Percentiles rank a stretch among this genome's conserved stretches.
Conservation (phyloP, 2,329 filamentous ascomycete species). For the Colletotrichum orbiculare region DNA sequence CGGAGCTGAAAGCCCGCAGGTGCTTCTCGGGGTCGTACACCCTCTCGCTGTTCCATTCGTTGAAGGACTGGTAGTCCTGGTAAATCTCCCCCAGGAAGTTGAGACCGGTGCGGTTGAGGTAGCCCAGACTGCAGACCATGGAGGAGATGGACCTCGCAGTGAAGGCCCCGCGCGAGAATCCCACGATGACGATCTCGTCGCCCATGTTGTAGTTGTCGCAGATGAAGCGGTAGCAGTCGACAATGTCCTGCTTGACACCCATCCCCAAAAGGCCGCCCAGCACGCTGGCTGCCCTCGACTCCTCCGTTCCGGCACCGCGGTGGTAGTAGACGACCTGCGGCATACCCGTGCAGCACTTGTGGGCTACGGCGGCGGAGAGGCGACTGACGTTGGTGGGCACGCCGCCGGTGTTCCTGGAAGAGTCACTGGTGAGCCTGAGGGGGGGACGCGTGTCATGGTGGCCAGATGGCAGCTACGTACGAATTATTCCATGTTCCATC, state of each 20-base stretch:
- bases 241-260: slow-evolving; percentile 44
- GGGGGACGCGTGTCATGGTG: too few species aligned
- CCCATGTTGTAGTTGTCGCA: slow-evolving; percentile 48
- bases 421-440: not conserved
- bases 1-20: not conserved
- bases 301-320: slow-evolving; percentile 46
- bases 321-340: slow-evolving; percentile 52
- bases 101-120: slow-evolving; percentile 33
- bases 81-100: slow-evolving; percentile 28
- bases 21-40: slow-evolving; percentile 10
- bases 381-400: slow-evolving; percentile 47
- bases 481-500: slow-evolving; percentile 50
- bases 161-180: slow-evolving; percentile 51
- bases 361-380: slow-evolving; percentile 46
- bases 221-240: slow-evolving; percentile 50
- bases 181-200: slow-evolving; percentile 49
- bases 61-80: slow-evolving; percentile 34
- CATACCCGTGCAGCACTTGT: slow-evolving; percentile 43
- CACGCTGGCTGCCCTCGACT: slow-evolving; percentile 37
- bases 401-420: not conserved
- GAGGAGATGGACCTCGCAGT: slow-evolving; percentile 48
- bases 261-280: slow-evolving; percentile 41
- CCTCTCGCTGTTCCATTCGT: slow-evolving; percentile 15
- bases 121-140: slow-evolving; percentile 37
- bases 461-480: slow-evolving; percentile 15